Evolutionary conservation across 2,329 filamentous ascomycete species (phyloP).

Genomic region (Botrytis deweyae): DNA sequence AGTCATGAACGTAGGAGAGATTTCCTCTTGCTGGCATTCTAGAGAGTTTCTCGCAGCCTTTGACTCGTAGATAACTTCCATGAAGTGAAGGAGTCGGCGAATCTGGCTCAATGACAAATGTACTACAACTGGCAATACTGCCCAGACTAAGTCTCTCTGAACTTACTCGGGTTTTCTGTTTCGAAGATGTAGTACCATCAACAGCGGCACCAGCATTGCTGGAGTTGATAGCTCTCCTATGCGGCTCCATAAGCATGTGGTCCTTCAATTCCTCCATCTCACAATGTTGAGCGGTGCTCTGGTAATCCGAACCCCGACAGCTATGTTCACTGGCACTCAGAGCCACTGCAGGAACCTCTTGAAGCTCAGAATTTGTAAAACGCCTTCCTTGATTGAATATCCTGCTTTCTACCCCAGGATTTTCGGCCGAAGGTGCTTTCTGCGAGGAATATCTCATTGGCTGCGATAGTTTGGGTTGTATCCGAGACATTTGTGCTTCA

Average conservation of each 20-base stretch:
- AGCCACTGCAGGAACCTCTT: slow-evolving; percentile 10
- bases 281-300: background rate
- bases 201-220: background rate
- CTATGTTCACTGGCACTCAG: background rate
- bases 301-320: background rate
- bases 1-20: slow-evolving; percentile 35
- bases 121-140: background rate
- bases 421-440: slow-evolving; percentile 15
- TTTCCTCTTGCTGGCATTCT: slow-evolving; percentile 19
- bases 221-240: slow-evolving; percentile 1
- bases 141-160: slow-evolving; percentile 4
- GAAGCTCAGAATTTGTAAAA: slow-evolving; percentile 3
- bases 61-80: background rate
- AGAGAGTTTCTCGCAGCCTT: slow-evolving; percentile 14
- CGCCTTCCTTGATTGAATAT: slow-evolving; percentile 16
- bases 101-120: background rate
- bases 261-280: slow-evolving; percentile 4
- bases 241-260: background rate
- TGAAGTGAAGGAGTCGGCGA: background rate
- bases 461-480: slow-evolving; percentile 17
- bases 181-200: slow-evolving; percentile 9
- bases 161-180: background rate
- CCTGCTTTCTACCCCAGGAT: background rate
- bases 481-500: slow-evolving; percentile 2
- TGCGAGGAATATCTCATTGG: slow-evolving; percentile 32